These are phyloP conservation scores for Eucalyptus sp. DNA, from an alignment of 345 rosid species.

Conservation along the genomic window DNA sequence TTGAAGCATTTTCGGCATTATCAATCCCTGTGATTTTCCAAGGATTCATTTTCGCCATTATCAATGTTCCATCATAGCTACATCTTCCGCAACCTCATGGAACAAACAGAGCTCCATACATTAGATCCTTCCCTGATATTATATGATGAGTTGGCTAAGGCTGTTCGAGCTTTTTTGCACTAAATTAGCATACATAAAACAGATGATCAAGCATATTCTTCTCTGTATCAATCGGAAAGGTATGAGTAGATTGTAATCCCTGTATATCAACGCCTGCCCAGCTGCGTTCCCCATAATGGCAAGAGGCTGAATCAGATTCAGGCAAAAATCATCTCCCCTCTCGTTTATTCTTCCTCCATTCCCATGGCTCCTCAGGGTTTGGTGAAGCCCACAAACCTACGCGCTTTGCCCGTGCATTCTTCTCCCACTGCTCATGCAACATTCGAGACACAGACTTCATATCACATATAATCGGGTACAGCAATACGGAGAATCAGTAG, in stretches of 20 bases:
- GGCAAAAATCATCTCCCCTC: neutral
- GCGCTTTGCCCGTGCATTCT: slow-evolving; percentile 53
- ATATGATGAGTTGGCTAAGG: neutral
- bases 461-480: neutral
- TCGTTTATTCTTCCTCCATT: slow-evolving; percentile 57
- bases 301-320: neutral
- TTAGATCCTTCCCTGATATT: neutral
- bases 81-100: neutral
- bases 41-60: neutral
- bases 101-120: neutral
- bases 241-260: neutral
- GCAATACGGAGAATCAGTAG: neutral
- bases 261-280: neutral
- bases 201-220: neutral
- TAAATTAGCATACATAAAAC: neutral
- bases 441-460: neutral
- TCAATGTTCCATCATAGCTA: neutral
- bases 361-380: slow-evolving; percentile 85
- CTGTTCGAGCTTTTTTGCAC: neutral
- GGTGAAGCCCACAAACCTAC: slow-evolving; percentile 73
- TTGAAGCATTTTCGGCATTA: neutral
- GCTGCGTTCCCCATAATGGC: neutral
- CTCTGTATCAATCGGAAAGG: neutral
- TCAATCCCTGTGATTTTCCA: neutral
- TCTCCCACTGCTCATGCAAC: slow-evolving; percentile 54